Evolutionary conservation across 306 rosid genomes (phyloP), one percentile per base, ranked within the genome.

Genomic region (Trichosanthes cucumerina): DNA sequence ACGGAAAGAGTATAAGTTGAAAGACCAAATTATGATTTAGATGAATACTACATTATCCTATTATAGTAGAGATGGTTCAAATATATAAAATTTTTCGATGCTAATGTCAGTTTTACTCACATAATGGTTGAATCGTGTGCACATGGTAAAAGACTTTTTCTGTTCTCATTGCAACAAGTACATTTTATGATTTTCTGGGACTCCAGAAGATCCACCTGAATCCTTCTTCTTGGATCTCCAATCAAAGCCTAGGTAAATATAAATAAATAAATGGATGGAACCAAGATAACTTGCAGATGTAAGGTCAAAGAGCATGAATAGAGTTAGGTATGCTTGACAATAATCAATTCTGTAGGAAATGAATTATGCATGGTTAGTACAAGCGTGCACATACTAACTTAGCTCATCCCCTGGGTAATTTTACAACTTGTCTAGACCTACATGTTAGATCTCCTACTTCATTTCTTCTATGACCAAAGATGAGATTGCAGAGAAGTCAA

Each of bases 131-230:
- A 85, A 82, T 95, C 98, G 65, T 88, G 97, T 89, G 80, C 88
- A 63, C 95, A 87, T 62, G 96, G 83, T 80, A 84, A 71, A 50
- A 90, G 88, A 70, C 82, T 77, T 80, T 80, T 83, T 80, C 85
- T 81, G 82, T 82, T 85, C 85, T 79, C 87, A 80, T 82, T 84
- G 87, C 98, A 94, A 83, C 97, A 94, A 80, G 82, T 81, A 84
- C 97, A 90, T 76, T 64, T 78, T 85, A 95, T 82, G 83, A 88
- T 87, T 82, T 89, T 88, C 59, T 92, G 89, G 82, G 78, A 87
- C 80, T 92, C 95, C 89, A 92, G 80, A 54, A 95, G 96, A 85
- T 95, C 97, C 46, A 88, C 85, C 87, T 95, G 97, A 89, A 95
- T 88, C 87, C 87, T 86, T 83, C 91, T 95, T 83, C 97, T 86